Base-by-base conservation (phyloP, 2,329 filamentous ascomycete genomes). In the Colletotrichum nymphaeae region DNA sequence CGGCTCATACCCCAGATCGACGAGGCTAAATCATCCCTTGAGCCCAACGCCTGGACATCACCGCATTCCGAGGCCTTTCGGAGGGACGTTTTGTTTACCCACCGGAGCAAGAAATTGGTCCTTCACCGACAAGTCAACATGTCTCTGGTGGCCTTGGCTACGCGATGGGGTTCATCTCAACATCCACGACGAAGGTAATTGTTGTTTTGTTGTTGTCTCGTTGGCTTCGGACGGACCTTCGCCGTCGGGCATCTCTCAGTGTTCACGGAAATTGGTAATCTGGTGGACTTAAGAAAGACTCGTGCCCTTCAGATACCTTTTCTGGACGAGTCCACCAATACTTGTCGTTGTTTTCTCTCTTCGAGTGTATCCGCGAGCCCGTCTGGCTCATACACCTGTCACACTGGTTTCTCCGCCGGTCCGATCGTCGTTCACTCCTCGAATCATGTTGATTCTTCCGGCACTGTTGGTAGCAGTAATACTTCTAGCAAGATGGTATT, bases 401-500 rank as follows among this genome's bases (percentile, higher is more conserved):
- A 28, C 28, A 26, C 26, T 37, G 22, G 8, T 55, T 55, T 35
- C 30, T 19, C 42, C 32, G 4, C 16, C 37, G 22, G 19, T 12
- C 28, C 14, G 11, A 30, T 11, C 42, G 6, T 22, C 30, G 37
- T 65, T 46, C 22, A 11, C 26, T 16, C 28, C 26, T 19, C 26
- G 19, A n/a, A 30, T 3, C 16, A 65, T 71, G 71, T 24, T 70
- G 2, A 22, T 30, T 12, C 12, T 71, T 11, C 19, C 49, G 1
- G 5, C 62, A 19, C 16, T 71, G 1, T 19, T 73, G 1, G 16
- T 62, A 1, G 55, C 62, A 42, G 28, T 63, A 4, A 35, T 73
- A 22, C 67, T 73, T 5, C 57, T 71, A 4, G 49, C 59, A 32
- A 65, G 32, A 37, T 71, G 60, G 56, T 62, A 42, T 26, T 57